Conservation (phyloP, 108 stramenopile species). For the Asterionellopsis glacialis region DNA sequence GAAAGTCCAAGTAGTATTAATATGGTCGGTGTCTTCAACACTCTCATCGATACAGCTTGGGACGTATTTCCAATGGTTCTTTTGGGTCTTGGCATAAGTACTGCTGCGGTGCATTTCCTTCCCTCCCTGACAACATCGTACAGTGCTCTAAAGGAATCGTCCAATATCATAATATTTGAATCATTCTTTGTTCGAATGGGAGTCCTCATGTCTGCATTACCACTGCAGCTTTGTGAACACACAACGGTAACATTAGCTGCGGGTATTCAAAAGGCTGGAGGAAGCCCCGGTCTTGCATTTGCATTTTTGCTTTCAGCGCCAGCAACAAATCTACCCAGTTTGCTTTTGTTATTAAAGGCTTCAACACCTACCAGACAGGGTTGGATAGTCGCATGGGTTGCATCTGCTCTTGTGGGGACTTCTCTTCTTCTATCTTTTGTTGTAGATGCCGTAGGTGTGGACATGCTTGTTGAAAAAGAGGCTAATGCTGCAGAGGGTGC, state of each 20-base stretch:
- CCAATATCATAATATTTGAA: background rate
- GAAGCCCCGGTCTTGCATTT: conserved; percentile 29
- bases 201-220: conserved; percentile 17
- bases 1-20: background rate
- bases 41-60: conserved; percentile 5
- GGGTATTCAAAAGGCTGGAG: conserved; percentile 25
- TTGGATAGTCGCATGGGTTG: background rate
- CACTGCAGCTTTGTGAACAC: conserved; percentile 35
- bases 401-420: conserved; percentile 5
- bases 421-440: conserved; percentile 20
- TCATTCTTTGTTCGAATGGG: background rate
- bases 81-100: conserved; percentile 15
- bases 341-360: conserved; percentile 5
- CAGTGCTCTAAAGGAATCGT: background rate
- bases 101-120: conserved; percentile 17
- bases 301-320: conserved; percentile 28
- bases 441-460: conserved; percentile 10
- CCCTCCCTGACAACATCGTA: conserved; percentile 5
- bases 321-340: conserved; percentile 25
- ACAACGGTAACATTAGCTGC: conserved; percentile 24
- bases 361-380: background rate
- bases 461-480: conserved; percentile 8
- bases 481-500: background rate
- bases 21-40: background rate
- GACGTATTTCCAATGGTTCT: conserved; percentile 24